Evolutionary conservation across 163 green algal genomes (phyloP).

Genomic region (Volvox carteri): DNA sequence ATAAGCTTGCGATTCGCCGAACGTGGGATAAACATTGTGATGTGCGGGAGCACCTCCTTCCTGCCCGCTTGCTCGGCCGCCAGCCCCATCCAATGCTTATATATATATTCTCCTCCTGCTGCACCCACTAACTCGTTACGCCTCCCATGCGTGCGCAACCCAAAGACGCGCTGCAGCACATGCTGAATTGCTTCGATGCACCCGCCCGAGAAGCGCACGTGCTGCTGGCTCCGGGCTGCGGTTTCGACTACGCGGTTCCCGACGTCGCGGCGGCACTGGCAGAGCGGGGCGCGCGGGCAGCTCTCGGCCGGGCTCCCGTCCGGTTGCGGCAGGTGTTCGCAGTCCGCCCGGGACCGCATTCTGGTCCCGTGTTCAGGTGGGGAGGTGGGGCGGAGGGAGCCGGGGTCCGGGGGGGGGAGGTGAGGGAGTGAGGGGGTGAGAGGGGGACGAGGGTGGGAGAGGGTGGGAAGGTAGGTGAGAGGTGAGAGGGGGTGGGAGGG

Average conservation of each 20-base stretch:
- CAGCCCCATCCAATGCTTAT: no score
- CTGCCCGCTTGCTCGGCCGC: no score
- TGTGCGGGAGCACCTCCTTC: no score
- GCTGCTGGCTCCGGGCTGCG: not conserved
- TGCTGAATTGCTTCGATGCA: not conserved
- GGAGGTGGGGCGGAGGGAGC: not conserved
- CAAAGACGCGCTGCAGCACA: conserved; percentile 2
- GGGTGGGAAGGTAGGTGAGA: no score
- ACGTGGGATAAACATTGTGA: no score
- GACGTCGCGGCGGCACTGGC: not conserved
- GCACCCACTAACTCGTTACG: no score
- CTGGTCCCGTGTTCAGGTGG: not conserved
- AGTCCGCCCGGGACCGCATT: conserved; percentile 1
- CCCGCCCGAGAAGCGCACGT: not conserved
- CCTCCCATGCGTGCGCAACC: no score
- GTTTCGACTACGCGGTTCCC: conserved; percentile 32
- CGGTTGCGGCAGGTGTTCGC: conserved; percentile 10
- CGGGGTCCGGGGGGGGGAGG: not conserved
- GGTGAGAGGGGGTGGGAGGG: no score
- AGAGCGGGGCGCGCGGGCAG: not conserved
- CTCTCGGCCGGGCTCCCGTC: not conserved
- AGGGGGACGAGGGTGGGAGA: no score
- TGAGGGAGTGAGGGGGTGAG: not conserved
- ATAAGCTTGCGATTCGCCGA: no score
- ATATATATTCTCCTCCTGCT: no score